Base-by-base conservation (phyloP, 1,284 basidiomycete species). In the Trichosporon ovoides region DNA sequence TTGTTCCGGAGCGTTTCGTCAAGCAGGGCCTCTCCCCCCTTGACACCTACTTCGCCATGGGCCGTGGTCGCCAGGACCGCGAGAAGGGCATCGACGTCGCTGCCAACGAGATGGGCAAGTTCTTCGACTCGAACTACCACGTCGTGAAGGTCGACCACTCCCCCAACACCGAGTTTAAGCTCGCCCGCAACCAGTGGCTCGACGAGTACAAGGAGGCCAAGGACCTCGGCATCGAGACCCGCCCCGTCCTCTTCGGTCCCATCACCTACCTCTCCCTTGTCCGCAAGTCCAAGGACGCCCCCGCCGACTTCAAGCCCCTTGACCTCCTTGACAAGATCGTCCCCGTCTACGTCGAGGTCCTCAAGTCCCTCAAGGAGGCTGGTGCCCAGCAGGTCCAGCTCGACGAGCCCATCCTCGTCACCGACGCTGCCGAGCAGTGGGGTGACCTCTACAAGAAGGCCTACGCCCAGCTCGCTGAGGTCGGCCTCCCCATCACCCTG, bases 111-210 rank as follows among this genome's bases (percentile, higher is more conserved):
- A 98, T 98, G 95, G 96, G 96, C 85, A 97, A 96, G 81, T 97
- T 93, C 92, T 98, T 98, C 80, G 95, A 98, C 82, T 97, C 94
- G 58, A 99, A 98, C 86, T 98, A 98, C 84, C 96, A 98, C 83
- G 95, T 89, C 76, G 92, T 98, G 79, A 95, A 98, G 65, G 95
- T 94, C 62, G 96, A 98, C 82, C 86, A 98, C 80, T 89, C 90
- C 20, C 88, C 93, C 62, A 82, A 84, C 72, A 91, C 89, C 60
- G 86, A 94, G 68, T 98, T 98, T 87, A 92, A 93, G 81, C 83
- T 98, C 76, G 85, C 88, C 81, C 87, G 87, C 81, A 96, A 96
- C 87, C 96, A 96, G 83, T 86, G 89, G 60, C 84, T 98, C 64
- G 88, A 89, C 72, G 92, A 97, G 79, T 98, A 87, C 82, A 86